Evolutionary conservation across 1,139 yeast genomes (phyloP).

Genomic region (Zygoascus hellenicus): DNA sequence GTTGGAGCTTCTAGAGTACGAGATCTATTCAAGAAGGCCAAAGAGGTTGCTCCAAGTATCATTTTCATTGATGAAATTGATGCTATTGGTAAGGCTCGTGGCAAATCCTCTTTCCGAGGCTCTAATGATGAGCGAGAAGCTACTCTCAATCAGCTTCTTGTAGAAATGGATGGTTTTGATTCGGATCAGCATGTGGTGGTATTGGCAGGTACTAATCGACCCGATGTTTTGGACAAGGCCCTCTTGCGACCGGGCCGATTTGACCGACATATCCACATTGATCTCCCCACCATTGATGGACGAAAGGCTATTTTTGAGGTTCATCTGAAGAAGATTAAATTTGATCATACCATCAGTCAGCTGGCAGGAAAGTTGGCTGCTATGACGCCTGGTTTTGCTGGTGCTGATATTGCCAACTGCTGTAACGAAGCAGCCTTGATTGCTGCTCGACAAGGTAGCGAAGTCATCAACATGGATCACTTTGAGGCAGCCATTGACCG

Average conservation of each 20-base stretch:
- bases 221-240: constrained; percentile 90
- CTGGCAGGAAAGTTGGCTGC: constrained; percentile 89
- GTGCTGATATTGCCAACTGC: constrained; percentile 96
- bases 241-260: constrained; percentile 95
- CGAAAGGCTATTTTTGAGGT: constrained; percentile 88
- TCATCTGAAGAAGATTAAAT: constrained; percentile 63
- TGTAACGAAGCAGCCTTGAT: constrained; percentile 96
- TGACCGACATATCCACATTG: constrained; percentile 88
- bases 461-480: constrained; percentile 64
- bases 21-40: constrained; percentile 85
- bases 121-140: constrained; percentile 96
- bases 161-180: constrained; percentile 97
- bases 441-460: constrained; percentile 80
- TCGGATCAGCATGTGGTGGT: constrained; percentile 91
- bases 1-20: constrained; percentile 98
- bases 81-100: constrained; percentile 94
- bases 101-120: constrained; percentile 73
- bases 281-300: constrained; percentile 88
- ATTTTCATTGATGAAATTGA: constrained; percentile 96
- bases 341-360: constrained; percentile 44
- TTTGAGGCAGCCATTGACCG: constrained; percentile 96
- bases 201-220: constrained; percentile 93
- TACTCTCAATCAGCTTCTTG: constrained; percentile 87
- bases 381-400: constrained; percentile 94
- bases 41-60: constrained; percentile 89